Evolutionary conservation across 2,329 filamentous ascomycete species (phyloP), one percentile per base, ranked within the genome.

Genomic region (Claviceps spartinae): DNA sequence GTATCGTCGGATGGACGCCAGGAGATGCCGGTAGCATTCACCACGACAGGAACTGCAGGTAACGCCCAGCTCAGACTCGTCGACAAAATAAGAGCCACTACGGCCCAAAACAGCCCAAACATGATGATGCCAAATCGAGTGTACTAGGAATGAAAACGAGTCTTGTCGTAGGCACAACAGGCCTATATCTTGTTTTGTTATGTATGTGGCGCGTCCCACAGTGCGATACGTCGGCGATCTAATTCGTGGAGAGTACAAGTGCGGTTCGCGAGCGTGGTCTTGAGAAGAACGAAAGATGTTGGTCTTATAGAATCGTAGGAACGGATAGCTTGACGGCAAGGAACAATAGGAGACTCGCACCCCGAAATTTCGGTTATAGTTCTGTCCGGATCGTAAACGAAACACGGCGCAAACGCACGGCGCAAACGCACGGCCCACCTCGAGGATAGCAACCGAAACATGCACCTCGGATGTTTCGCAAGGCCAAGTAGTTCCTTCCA

Each of bases 1-100:
- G 58, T 55, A 24, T 57, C 50, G 41, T 26, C 46, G 18, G 60
- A 54, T 36, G 62, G 60, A 9, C 53, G 56, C 63, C 63, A 67
- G 8, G 52, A 58, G 43, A 62, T 50, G 43, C 52, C 54, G 9
- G 54, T 55, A 44, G 52, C 57, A 55, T 58, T 58, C 37, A 51
- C 43, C 34, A 52, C 42, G 43, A 46, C 14, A 13, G 44, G 4
- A 18, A 9, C 14, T 2, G 45, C 44, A 22, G 53, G 48, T 13
- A 50, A 5, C 18, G 47, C 42, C 50, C 47, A 46, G 20, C 47
- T 40, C 16, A 48, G 24, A 38, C 22, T 46, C 24, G 47, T 40
- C 26, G 47, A 43, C 30, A 20, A 40, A 9, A 54, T 13, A 6
- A 45, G n/a, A 22, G 41, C 44, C 24, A 16, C 48, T 20, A 47